Conservation (phyloP, 164 flowering plant species). For the Liriodendron chinense region DNA sequence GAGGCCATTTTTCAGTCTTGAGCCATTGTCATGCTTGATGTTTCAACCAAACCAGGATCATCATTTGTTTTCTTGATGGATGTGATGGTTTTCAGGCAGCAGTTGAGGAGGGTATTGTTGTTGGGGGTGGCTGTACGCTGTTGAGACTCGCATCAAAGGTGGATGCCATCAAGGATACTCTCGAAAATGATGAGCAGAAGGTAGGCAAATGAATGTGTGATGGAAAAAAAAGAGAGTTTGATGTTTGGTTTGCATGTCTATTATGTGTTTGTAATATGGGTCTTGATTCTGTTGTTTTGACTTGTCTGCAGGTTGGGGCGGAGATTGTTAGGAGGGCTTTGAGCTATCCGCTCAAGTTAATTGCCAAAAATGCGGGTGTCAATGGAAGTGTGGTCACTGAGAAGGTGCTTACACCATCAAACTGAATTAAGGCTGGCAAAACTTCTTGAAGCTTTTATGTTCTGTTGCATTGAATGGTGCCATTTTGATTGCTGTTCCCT, state of each 20-base stretch:
- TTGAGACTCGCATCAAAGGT: conserved; percentile 88
- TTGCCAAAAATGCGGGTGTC: conserved; percentile 98
- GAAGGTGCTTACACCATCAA: conserved; percentile 47
- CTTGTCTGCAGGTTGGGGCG: conserved; percentile 74
- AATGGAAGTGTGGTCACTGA: conserved; percentile 98
- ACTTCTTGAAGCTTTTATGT: neutral
- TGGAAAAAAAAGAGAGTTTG: neutral
- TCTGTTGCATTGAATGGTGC: neutral
- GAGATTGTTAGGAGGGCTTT: conserved; percentile 93
- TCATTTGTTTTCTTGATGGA: neutral
- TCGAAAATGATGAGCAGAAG: conserved; percentile 90
- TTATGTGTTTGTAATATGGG: neutral
- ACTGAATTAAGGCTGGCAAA: neutral
- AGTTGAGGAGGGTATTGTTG: conserved; percentile 45
- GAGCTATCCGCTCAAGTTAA: conserved; percentile 87
- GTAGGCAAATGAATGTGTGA: conserved; percentile 21
- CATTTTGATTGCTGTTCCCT: neutral
- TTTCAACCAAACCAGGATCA: neutral
- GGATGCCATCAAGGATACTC: conserved; percentile 74
- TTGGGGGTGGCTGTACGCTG: conserved; percentile 59
- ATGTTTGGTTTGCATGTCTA: neutral
- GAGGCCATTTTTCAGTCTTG: neutral
- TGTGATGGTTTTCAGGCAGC: conserved; percentile 63
- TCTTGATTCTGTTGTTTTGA: neutral
- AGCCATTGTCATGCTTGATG: neutral